Base-by-base conservation (phyloP, 208 protist species). In the Plasmodiophora brassicae region DNA sequence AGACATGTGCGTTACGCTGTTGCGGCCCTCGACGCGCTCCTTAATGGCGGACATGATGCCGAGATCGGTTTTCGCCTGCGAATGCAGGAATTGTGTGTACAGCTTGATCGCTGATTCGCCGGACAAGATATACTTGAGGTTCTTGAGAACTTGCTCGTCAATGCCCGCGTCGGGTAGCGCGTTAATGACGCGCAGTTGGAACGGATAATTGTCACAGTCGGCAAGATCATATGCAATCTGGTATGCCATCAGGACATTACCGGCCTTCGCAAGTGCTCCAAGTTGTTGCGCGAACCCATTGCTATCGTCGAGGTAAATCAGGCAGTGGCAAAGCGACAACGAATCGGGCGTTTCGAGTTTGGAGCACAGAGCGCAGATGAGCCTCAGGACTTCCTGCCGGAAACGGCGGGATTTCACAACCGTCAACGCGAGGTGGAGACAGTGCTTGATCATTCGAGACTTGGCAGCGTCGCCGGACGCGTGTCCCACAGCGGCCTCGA, bases 1-100 rank as follows among this genome's bases (percentile, higher is more conserved):
- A 0, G 96, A 97, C 84, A 94, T 96, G 93, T 98, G 95, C 36
- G 97, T 91, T 20, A 96, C 88, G 28, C 93, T 90, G 86, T 92
- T 93, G 35, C 90, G 89, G 20, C 36, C 71, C 43, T 88, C 44
- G n/a, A 86, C 53, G 88, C 71, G 43, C 39, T 44, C 38, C 45
- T 28, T 43, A 44, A 83, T 89, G 41, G 86, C 43, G 39, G 39
- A n/a, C 38, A 89, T 39, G 20, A 86, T 32, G 39, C n/a, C 20
- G 32, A 71, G 84, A 85, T 90, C 44, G 10, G 88, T 57, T 88
- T n/a, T 50, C 22, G 10, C 87, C 20, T 46, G 45, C 20, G 94
- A 86, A 90, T 96, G 96, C n/a, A 99, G 90, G 88, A 99, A 99
- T 85, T 98, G 95, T 20, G 97, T 89, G 90, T 98, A 92, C 1